These are phyloP conservation scores for Alternaria alternata DNA, from an alignment of 2,329 filamentous ascomycete genomes.

Conservation along the genomic window DNA sequence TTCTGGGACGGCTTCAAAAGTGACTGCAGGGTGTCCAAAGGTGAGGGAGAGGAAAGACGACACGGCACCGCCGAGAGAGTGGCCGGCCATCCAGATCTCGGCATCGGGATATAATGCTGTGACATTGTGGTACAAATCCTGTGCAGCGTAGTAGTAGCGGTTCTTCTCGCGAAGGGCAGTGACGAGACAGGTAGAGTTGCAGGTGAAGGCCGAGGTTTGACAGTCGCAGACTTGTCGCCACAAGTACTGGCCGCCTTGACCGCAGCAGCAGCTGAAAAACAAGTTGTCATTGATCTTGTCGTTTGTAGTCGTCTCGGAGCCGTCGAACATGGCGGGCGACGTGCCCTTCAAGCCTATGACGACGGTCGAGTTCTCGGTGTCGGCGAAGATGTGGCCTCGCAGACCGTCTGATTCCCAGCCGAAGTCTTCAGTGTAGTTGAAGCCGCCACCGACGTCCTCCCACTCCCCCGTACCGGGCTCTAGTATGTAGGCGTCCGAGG, in stretches of 20 bases:
- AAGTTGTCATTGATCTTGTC: constrained; percentile 98
- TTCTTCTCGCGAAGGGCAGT: constrained; percentile 81
- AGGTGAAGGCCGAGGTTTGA: constrained; percentile 83
- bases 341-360: constrained; percentile 95
- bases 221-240: constrained; percentile 96
- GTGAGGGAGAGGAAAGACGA: constrained; percentile 89
- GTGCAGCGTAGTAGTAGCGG: constrained; percentile 87
- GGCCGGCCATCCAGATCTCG: constrained; percentile 88
- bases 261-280: constrained; percentile 98
- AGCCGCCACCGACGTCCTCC: constrained; percentile 73
- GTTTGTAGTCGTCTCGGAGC: constrained; percentile 94
- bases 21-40: constrained; percentile 88
- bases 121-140: constrained; percentile 91
- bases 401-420: constrained; percentile 92
- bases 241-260: constrained; percentile 86
- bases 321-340: constrained; percentile 87
- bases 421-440: constrained; percentile 88
- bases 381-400: constrained; percentile 89
- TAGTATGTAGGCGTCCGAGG: constrained; percentile 86
- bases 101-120: constrained; percentile 86
- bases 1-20: constrained; percentile 92
- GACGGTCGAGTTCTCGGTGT: constrained; percentile 83
- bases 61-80: constrained; percentile 90
- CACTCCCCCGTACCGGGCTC: constrained; percentile 77
- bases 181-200: constrained; percentile 89